phyloP scores from a whole-genome alignment of 2,329 filamentous ascomycete genomes.

The Bimuria novae-zelandiae region DNA sequence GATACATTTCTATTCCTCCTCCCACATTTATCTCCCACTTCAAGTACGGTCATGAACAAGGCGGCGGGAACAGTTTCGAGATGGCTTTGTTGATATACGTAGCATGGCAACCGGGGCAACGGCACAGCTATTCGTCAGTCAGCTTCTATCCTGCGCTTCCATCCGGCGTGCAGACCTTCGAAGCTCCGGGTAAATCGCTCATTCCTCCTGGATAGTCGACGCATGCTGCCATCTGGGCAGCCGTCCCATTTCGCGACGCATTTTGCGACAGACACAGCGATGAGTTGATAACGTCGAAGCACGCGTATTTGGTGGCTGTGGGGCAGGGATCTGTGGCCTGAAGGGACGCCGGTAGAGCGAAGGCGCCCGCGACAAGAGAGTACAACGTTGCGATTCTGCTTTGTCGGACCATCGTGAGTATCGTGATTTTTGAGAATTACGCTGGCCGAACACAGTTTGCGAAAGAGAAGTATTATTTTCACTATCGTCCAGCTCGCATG shows the following conservation, averaged over 20 bases:
- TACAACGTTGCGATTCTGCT: background rate
- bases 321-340: conserved; percentile 16
- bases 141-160: background rate
- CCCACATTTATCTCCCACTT: too few species aligned
- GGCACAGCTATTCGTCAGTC: conserved; percentile 12
- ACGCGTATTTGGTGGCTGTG: conserved; percentile 17
- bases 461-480: background rate
- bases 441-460: background rate
- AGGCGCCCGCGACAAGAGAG: background rate
- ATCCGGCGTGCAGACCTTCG: conserved; percentile 10
- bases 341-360: conserved; percentile 7
- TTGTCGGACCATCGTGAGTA: conserved; percentile 1
- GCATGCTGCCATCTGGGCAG: conserved; percentile 16
- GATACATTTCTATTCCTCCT: too few species aligned
- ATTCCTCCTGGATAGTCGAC: conserved; percentile 17
- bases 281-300: conserved; percentile 22
- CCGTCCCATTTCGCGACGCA: conserved; percentile 11
- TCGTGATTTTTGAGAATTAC: background rate
- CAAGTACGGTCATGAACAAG: conserved; percentile 9
- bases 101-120: conserved; percentile 20
- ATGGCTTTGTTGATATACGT: conserved; percentile 18
- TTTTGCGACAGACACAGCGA: conserved; percentile 17
- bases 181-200: conserved; percentile 19
- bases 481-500: background rate
- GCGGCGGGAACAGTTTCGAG: conserved; percentile 17